phyloP scores from a whole-genome alignment of 192 early-diverging fungal genomes.

The Coemansia sp. region DNA sequence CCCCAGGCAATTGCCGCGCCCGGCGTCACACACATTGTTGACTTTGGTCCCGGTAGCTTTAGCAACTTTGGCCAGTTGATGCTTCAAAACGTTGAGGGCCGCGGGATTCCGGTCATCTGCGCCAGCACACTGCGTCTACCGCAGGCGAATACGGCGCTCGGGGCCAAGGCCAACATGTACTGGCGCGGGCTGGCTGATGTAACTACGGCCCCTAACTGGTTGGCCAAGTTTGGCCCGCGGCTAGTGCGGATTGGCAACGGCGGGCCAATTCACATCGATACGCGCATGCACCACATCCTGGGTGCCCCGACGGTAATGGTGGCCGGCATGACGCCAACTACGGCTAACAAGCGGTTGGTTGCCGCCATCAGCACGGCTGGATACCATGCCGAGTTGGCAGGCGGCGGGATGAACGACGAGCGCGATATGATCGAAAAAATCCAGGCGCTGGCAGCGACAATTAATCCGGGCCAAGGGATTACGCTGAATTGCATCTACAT shows the following conservation, averaged over 20 bases:
- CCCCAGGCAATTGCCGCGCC: slow-evolving; percentile 52
- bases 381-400: slow-evolving; percentile 86
- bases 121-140: slow-evolving; percentile 11
- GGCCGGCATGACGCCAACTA: slow-evolving; percentile 90
- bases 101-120: slow-evolving; percentile 60
- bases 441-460: slow-evolving; percentile 64
- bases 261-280: slow-evolving; percentile 76
- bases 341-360: slow-evolving; percentile 75
- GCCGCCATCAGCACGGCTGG: slow-evolving; percentile 84
- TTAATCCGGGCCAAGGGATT: slow-evolving; percentile 79
- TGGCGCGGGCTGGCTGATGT: slow-evolving; percentile 18
- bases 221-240: slow-evolving; percentile 73
- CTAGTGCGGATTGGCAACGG: slow-evolving; percentile 60
- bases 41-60: slow-evolving; percentile 89
- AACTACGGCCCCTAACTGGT: slow-evolving; percentile 70
- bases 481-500: slow-evolving; percentile 92
- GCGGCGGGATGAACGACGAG: slow-evolving; percentile 82
- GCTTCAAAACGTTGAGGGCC: slow-evolving; percentile 82
- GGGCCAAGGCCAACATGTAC: slow-evolving; percentile 71
- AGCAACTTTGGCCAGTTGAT: slow-evolving; percentile 80
- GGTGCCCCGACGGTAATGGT: slow-evolving; percentile 91
- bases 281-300: slow-evolving; percentile 75
- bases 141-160: slow-evolving; percentile 53
- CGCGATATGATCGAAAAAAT: slow-evolving; percentile 66
- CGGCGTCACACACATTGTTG: slow-evolving; percentile 78